Evolutionary conservation across 2,329 filamentous ascomycete genomes (phyloP).

Genomic region (Penicillium paneum): DNA sequence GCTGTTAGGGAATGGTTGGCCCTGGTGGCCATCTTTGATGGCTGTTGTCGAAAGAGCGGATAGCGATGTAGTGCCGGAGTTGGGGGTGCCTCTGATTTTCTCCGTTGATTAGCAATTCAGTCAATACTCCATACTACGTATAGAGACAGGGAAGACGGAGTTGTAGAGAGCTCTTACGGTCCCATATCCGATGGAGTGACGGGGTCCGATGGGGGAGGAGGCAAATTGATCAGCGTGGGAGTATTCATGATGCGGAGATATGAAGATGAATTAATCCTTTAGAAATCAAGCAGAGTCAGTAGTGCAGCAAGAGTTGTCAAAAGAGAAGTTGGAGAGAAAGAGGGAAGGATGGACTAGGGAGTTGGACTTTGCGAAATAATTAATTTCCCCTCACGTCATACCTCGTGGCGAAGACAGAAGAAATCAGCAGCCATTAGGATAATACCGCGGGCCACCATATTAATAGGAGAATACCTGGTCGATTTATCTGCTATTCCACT

Average conservation of each 20-base stretch:
- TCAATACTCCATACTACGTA: slow-evolving; percentile 7
- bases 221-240: slow-evolving; percentile 78
- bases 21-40: slow-evolving; percentile 93
- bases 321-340: background rate
- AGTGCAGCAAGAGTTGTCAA: background rate
- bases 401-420: fast-evolving
- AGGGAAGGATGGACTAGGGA: background rate
- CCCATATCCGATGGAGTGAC: slow-evolving; percentile 81
- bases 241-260: slow-evolving; percentile 34
- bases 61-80: slow-evolving; percentile 86
- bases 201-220: slow-evolving; percentile 74
- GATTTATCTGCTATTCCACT: background rate
- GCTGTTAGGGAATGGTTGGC: slow-evolving; percentile 63
- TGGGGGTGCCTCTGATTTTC: slow-evolving; percentile 73
- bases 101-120: slow-evolving; percentile 16
- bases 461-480: background rate
- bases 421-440: background rate
- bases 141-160: slow-evolving; percentile 7
- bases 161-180: slow-evolving; percentile 61
- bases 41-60: slow-evolving; percentile 89
- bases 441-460: background rate
- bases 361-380: background rate
- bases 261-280: background rate
- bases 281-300: background rate
- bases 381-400: slow-evolving; percentile 1